Evolutionary conservation across 2,329 filamentous ascomycete genomes (phyloP), one percentile per base, ranked within the genome.

Genomic region (Drechslerella dactyloides): DNA sequence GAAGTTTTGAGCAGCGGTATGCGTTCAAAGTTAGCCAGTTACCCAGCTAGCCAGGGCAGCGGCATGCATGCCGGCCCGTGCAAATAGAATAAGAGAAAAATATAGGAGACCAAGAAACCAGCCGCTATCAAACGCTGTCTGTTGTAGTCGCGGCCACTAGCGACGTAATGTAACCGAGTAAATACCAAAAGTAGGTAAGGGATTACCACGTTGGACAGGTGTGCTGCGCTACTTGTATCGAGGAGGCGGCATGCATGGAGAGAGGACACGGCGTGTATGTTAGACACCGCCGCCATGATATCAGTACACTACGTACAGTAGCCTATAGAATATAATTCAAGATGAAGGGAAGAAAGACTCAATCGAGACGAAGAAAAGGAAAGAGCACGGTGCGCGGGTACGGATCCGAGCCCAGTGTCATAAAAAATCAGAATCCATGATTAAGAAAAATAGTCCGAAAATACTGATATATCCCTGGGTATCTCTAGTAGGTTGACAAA

Each of bases 401-500:
- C 27, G 27, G 8, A 33, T 33, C 27, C 27, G 27, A 33, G 27
- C 27, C 8, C 27, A 8, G 27, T 33, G 27, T 44, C 40, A 44
- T 70, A 64, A 54, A 50, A 64, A 48, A 44, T 40, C 30, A 42
- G 44, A 62, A 53, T 35, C 19, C 15, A 48, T 23, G 44, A 48
- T 23, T 30, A 27, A 56, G 53, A 48, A 53, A 40, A 55, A 53
- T 30, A 66, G 54, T 60, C 68, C 68, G 58, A 65, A 72, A 63
- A 69, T 69, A 69, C 27, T 33, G 27, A 23, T 53, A 53, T 72
- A 72, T 72, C 68, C 68, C 68, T 72, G 68, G 68, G 68, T 72
- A 72, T 72, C 68, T 72, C 68, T 72, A 70, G 51, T 70, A 56
- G 27, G 51, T 54, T 58, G 46, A 69, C 56, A 54, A 59, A 50